Evolutionary conservation across 2,329 filamentous ascomycete species (phyloP).

Genomic region (Ceratocystis destructans): DNA sequence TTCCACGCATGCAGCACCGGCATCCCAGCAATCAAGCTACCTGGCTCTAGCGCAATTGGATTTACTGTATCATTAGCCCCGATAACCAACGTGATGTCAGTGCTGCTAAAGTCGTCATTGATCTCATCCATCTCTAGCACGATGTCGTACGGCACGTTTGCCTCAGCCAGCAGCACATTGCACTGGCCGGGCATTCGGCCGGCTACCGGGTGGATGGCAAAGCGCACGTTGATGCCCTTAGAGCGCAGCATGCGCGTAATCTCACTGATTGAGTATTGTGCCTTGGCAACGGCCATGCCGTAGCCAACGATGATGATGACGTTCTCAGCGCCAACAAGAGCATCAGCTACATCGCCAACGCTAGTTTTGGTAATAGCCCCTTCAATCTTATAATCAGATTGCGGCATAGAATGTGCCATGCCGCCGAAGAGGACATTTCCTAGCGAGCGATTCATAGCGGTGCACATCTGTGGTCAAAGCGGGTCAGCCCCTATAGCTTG

Average conservation of each 20-base stretch:
- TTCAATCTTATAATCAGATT: conserved; percentile 59
- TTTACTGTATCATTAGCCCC: conserved; percentile 91
- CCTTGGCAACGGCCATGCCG: conserved; percentile 88
- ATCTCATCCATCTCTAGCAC: conserved; percentile 94
- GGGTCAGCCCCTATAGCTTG: not conserved
- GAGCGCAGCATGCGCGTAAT: conserved; percentile 61
- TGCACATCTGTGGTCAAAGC: conserved; percentile 42
- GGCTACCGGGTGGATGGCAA: conserved; percentile 81
- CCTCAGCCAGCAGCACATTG: conserved; percentile 80
- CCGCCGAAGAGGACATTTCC: conserved; percentile 82
- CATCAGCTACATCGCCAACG: conserved; percentile 68
- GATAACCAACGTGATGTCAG: conserved; percentile 76
- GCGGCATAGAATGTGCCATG: conserved; percentile 45
- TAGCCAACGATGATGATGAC: conserved; percentile 88
- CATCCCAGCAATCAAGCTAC: conserved; percentile 80
- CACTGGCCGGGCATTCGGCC: conserved; percentile 89
- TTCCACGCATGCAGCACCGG: conserved; percentile 87
- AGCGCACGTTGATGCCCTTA: conserved; percentile 68
- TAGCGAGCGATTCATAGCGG: conserved; percentile 84
- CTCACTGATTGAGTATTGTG: conserved; percentile 78
- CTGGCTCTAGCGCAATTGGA: conserved; percentile 71
- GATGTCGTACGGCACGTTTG: conserved; percentile 78
- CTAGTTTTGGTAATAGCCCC: conserved; percentile 65
- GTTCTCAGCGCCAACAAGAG: conserved; percentile 60
- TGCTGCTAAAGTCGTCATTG: conserved; percentile 79